Evolutionary conservation across 179 eudicot genomes (phyloP), one percentile per base, ranked within the genome.

Genomic region (Silene noctiflora): DNA sequence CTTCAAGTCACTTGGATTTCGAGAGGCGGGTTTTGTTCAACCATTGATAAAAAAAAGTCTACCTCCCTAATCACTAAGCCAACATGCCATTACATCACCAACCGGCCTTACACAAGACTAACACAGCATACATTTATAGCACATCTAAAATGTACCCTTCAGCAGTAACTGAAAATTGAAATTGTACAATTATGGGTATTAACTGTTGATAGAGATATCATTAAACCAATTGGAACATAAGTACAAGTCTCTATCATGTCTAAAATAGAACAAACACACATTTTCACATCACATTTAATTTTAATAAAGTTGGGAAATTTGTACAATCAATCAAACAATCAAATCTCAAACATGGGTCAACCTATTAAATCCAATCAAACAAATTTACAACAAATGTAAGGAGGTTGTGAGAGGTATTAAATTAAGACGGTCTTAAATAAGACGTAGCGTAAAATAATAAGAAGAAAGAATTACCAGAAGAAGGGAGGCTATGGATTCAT

Each of bases 401-500:
- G 4, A 29, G 33, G 33, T 29, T 29, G 29, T 27, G 29, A 27
- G 29, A 27, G 29, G 29, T 27, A 1, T 1, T 27, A 31, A 2
- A 4, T 31, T 31, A 31, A 31, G 35, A 31, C 35, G 35, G 35
- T 31, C 35, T 31, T 31, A 27, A 27, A 27, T 2, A 29, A 29
- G 4, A 29, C 33, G 33, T 29, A 29, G 33, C 33, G 33, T 29
- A 75, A 1, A 72, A 11, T 62, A 20, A 12, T 48, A n/a, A 11
- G 11, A 42, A 5, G 62, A 58, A 11, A 25, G 46, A 22, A 64
- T 16, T 56, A 85, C 87, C 84, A 85, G 80, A 68, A 85, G 80
- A 29, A 85, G 84, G 17, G 87, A 79, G 13, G 84, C 69, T 22
- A 80, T 85, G 27, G 87, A 85, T 77, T 85, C 87, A 70, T 82